A percentile compares a stretch with the other conserved stretches of the same genome.
Evolutionary conservation across 805 yeast species (phyloP).

Genomic region (Candida maesae): DNA sequence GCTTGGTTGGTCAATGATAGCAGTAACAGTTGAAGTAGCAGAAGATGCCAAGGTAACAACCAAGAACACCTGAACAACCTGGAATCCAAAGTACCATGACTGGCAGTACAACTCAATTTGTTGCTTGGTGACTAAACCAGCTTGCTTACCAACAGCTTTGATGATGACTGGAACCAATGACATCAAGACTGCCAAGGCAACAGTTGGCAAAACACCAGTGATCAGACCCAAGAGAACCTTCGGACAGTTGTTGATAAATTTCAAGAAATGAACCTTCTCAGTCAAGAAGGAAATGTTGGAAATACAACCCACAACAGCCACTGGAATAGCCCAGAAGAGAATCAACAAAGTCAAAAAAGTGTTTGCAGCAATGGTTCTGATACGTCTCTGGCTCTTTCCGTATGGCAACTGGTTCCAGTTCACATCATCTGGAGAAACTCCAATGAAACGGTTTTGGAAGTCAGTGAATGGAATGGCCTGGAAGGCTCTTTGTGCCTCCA

Average conservation of each 20-base stretch:
- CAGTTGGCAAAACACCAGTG: constrained; percentile 83
- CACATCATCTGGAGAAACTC: constrained; percentile 76
- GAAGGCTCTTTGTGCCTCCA: constrained; percentile 83
- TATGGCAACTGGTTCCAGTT: constrained; percentile 76
- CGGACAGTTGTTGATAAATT: constrained; percentile 76
- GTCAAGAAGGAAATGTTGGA: constrained; percentile 81
- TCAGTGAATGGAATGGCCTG: constrained; percentile 67
- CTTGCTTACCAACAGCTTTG: constrained; percentile 65
- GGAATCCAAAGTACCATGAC: constrained; percentile 85
- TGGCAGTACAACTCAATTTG: constrained; percentile 80
- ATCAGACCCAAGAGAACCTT: constrained; percentile 67
- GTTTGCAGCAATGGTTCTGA: constrained; percentile 55
- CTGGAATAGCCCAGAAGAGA: constrained; percentile 95
- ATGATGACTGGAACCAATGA: constrained; percentile 82
- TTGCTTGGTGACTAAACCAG: constrained; percentile 71
- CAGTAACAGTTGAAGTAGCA: constrained; percentile 69
- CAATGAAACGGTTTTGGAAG: constrained; percentile 45
- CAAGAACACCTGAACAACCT: constrained; percentile 83
- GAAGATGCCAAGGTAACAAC: constrained; percentile 83
- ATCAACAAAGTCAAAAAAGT: constrained; percentile 63
- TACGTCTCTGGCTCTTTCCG: constrained; percentile 50
- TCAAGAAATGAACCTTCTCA: constrained; percentile 65
- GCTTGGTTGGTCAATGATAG: constrained; percentile 61
- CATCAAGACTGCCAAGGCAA: constrained; percentile 79
- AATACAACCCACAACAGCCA: constrained; percentile 93